A percentile compares a stretch with the other conserved stretches of the same genome.
Conservation (phyloP, 1,284 basidiomycete species). For the Coniophora puteana region DNA sequence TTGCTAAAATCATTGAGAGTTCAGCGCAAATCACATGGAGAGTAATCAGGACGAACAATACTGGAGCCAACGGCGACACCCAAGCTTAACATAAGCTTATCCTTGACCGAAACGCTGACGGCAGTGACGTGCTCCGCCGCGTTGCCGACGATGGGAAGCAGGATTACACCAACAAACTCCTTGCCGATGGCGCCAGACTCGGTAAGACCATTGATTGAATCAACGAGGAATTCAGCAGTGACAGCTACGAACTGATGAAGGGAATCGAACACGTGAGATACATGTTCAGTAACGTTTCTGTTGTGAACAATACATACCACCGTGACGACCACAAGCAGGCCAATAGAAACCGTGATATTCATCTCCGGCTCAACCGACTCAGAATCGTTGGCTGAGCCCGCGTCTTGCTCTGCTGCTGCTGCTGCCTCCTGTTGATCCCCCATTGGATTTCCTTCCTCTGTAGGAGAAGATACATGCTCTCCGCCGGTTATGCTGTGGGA, state of each 20-base stretch:
- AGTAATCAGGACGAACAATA: conserved; percentile 53
- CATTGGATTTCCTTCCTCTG: not conserved
- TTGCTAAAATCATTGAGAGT: conserved; percentile 49
- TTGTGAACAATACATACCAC: conserved; percentile 44
- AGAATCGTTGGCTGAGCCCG: conserved; percentile 18
- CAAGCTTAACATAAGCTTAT: conserved; percentile 70
- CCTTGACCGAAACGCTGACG: conserved; percentile 79
- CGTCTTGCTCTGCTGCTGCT: conserved; percentile 9
- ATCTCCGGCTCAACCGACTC: conserved; percentile 58
- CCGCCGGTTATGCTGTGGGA: not conserved
- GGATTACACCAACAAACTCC: conserved; percentile 82
- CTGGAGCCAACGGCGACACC: conserved; percentile 88
- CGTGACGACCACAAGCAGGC: conserved; percentile 56
- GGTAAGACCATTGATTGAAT: conserved; percentile 70
- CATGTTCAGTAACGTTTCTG: not conserved
- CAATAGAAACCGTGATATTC: conserved; percentile 48
- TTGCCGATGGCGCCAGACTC: conserved; percentile 50
- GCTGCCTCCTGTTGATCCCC: conserved; percentile 13
- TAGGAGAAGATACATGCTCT: conserved; percentile 13
- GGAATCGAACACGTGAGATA: not conserved
- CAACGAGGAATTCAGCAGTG: conserved; percentile 81
- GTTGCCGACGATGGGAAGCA: conserved; percentile 84
- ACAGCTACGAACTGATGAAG: conserved; percentile 53
- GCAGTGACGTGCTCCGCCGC: conserved; percentile 77
- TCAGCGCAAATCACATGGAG: conserved; percentile 4